Evolutionary conservation across 23 red algal genomes (phyloP), one percentile per base, ranked within the genome.

Genomic region (Porphyridium purpureum): DNA sequence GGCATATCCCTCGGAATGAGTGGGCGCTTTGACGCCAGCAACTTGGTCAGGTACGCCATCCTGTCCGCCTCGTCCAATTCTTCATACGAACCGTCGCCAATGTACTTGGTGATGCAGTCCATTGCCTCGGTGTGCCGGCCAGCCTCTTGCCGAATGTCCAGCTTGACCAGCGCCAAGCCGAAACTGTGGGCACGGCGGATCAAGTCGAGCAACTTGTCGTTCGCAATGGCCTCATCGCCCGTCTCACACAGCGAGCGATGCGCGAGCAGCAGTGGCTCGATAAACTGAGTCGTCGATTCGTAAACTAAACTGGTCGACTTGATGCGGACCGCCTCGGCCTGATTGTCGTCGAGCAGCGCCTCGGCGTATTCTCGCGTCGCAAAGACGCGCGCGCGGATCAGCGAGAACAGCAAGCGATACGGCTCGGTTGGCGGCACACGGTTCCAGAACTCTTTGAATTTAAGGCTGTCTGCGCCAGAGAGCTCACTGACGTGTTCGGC

Each of bases 361-460:
- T 83, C 90, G 35, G 67, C 75, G 48, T 98, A 49, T 33, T 81
- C 78, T 5, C 81, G 62, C 5, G 90, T 98, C 4, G 66, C 64
- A 33, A 66, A 68, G 57, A 98, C 76, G 29, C 90, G 90, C 27
- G 85, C 90, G 35, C 90, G 90, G 47, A 98, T 55, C 60, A 86
- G 67, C n/a, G 80, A 76, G 30, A 98, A 65, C 30, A 69, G 64
- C 40, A 84, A 52, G 4, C 90, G 90, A 49, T 86, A 98, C 9
- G 90, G 90, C 54, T 98, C 90, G 0, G 72, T 72, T 7, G 80
- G 80, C 6, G 90, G 90, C 23, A 98, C 90, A 44, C 86, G 74
- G 66, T 98, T 84, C 90, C 78, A 98, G 65, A 98, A 98, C 76
- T 98, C 90, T 35, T 80, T 78, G 73, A 77, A 98, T 24, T 74